Evolutionary conservation across 2,329 filamentous ascomycete species (phyloP).

Genomic region (Alternaria viburni): DNA sequence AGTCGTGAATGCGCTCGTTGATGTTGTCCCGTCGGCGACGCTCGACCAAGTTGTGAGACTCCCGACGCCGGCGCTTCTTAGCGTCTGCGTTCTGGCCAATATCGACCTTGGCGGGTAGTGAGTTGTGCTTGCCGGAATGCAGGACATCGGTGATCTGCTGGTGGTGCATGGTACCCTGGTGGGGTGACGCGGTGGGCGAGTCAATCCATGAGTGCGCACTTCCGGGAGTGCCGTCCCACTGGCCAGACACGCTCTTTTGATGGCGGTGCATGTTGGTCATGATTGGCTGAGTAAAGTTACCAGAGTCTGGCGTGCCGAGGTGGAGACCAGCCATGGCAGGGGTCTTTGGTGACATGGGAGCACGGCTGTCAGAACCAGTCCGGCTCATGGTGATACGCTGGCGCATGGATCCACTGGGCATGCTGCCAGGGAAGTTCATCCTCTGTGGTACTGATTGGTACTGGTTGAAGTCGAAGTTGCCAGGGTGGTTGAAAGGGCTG

Average conservation of each 20-base stretch:
- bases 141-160: conserved; percentile 88
- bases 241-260: conserved; percentile 83
- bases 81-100: conserved; percentile 81
- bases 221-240: conserved; percentile 87
- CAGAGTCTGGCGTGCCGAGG: conserved; percentile 73
- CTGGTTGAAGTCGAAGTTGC: conserved; percentile 75
- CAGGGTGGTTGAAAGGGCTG: conserved; percentile 77
- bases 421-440: conserved; percentile 48
- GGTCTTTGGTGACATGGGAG: conserved; percentile 87
- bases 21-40: conserved; percentile 95
- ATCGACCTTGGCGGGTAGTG: conserved; percentile 83
- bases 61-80: conserved; percentile 86
- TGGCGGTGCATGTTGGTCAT: conserved; percentile 70
- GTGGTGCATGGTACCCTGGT: conserved; percentile 69
- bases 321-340: conserved; percentile 75
- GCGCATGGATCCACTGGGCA: conserved; percentile 42
- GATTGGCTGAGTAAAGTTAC: conserved; percentile 80
- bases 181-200: conserved; percentile 86
- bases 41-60: conserved; percentile 96
- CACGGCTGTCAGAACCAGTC: conserved; percentile 71
- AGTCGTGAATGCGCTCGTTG: conserved; percentile 96
- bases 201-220: conserved; percentile 86
- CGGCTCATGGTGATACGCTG: conserved; percentile 61
- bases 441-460: conserved; percentile 71
- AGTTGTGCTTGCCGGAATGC: conserved; percentile 80